Base-by-base conservation (phyloP, 176 grass and related monocot species). In the Paspalum vaginatum region DNA sequence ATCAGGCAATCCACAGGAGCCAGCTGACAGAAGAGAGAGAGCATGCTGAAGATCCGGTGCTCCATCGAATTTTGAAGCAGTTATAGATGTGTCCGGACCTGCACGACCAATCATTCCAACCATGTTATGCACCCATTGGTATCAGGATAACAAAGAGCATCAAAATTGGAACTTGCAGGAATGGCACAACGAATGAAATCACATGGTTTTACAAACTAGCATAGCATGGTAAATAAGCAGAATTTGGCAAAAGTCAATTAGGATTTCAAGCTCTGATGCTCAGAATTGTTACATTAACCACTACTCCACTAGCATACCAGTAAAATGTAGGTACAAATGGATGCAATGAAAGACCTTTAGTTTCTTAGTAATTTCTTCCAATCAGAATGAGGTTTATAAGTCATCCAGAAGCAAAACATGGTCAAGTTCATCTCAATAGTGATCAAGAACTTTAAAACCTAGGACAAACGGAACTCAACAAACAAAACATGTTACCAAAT, bases 11-110 rank as follows among this genome's bases (percentile, higher is more conserved):
- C 83, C 88, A 70, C 66, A 86, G 72, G 88, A 72, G 76, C 83
- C 81, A 89, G 86, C 83, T 98, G 95, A 98, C 95, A 98, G 95
- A 98, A 95, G 95, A 95, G 90, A 94, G 95, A 87, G 90, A 93
- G 92, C 95, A 95, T 67, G 84, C 78, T 87, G 92, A 91, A 95
- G 94, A 94, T 97, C 92, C 75, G 65, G 90, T 93, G 88, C 95
- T 94, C 95, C 91, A 94, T 89, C 89, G 14, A 88, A 84, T 90
- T 88, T 90, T 61, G 87, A 94, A 91, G 94, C 87, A 64, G 78
- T 73, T 79, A 74, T 55, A 73, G 65, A 85, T 42, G 73, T 52
- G 79, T 86, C 84, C 65, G 54, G 74, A 87, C 87, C 95, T 94
- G 80, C 39, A 71, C 11, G 72, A 76, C 41, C 59, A 63, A 76